phyloP scores from a whole-genome alignment of 2,329 filamentous ascomycete species.

The Ophiosphaerella herpotricha region DNA sequence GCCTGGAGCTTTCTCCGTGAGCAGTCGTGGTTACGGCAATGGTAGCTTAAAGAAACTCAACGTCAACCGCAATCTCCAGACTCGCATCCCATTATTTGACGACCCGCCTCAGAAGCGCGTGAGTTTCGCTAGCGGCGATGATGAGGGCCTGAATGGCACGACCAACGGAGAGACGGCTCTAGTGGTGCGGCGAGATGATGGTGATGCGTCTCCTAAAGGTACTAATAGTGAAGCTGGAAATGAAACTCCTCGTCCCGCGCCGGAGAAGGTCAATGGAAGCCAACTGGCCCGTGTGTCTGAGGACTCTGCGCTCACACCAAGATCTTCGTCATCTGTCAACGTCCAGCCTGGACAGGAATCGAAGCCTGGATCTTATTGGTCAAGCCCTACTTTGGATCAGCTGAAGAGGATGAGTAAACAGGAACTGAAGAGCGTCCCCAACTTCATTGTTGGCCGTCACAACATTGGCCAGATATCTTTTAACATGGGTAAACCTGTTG shows the following conservation, averaged over 20 bases:
- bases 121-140: conserved; percentile 73
- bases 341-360: conserved; percentile 49
- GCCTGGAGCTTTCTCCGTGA: conserved; percentile 81
- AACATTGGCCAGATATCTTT: conserved; percentile 84
- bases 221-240: conserved; percentile 46
- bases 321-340: conserved; percentile 37
- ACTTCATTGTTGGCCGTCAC: conserved; percentile 81
- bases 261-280: conserved; percentile 73
- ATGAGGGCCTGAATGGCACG: conserved; percentile 49
- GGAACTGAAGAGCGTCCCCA: conserved; percentile 73
- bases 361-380: conserved; percentile 82
- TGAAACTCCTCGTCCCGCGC: conserved; percentile 59
- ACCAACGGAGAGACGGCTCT: conserved; percentile 55
- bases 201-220: conserved; percentile 59
- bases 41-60: conserved; percentile 83
- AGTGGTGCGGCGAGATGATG: conserved; percentile 55
- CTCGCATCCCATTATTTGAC: conserved; percentile 65
- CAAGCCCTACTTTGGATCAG: conserved; percentile 74
- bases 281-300: conserved; percentile 82
- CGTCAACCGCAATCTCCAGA: conserved; percentile 85
- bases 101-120: conserved; percentile 69
- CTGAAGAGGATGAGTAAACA: conserved; percentile 79
- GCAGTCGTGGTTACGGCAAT: conserved; percentile 44
- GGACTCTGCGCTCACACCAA: conserved; percentile 57
- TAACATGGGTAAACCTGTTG: conserved; percentile 61